Base-by-base conservation (phyloP, 2,329 filamentous ascomycete species). In the Colletotrichum endophyticum region DNA sequence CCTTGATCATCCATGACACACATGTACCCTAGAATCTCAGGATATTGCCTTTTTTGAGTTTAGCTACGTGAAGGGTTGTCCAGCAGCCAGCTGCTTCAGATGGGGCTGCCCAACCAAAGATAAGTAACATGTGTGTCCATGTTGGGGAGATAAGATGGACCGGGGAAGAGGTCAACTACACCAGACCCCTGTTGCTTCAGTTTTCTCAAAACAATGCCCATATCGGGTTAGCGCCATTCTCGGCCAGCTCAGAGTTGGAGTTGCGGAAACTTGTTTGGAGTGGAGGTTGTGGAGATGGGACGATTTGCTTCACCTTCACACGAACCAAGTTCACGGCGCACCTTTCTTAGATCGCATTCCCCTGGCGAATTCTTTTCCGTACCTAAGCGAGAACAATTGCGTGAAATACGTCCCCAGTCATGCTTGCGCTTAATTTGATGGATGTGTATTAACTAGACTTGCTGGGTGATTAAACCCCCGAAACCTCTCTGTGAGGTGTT, bases 281-380 rank as follows among this genome's bases (percentile, higher is more conserved):
- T 68, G 28, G 44, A 57, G 49, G 66, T 53, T 49, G 49, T 56
- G 16, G 49, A 68, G 49, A 67, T 67, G 64, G 39, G 64, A 67
- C 27, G 64, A 19, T 11, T 49, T 28, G 22, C 8, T 22, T 32
- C 13, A 53, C n/a, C 25, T 59, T 19, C 27, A 16, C 56, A 19
- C 22, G 15, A 28, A 59, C 53, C 53, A 59, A 2, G 15, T 7
- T 13, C 44, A 49, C 6, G 6, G 19, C 44, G 6, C 44, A 8
- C 11, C n/a, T 49, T 22, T 53, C 6, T 53, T 13, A 13, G n/a
- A 53, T n/a, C n/a, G n/a, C 44, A 53, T 3, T 3, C n/a, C 22
- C 11, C 7, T 22, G n/a, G 44, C 1, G 12, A 22, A 53, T 13
- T 53, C n/a, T 8, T 8, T 22, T 53, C 5, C n/a, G n/a, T 53